Percentiles rank a stretch among this genome's conserved stretches.
These are phyloP conservation scores for Funneliformis mosseae DNA, from an alignment of 192 early-diverging fungal genomes.

Conservation along the genomic window DNA sequence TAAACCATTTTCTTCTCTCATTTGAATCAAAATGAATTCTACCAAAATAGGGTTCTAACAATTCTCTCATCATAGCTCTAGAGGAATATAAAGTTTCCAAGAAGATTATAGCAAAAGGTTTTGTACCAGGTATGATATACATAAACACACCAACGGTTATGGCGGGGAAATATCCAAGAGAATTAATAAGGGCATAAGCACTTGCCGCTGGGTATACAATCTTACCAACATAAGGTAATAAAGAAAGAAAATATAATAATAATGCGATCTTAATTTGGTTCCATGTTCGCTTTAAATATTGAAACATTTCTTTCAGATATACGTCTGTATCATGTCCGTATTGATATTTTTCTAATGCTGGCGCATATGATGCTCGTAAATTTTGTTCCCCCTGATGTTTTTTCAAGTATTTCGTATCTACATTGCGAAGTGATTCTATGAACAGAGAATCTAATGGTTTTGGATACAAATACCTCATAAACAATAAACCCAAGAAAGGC, in stretches of 20 bases:
- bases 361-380: conserved; percentile 43
- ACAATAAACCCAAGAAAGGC: conserved; percentile 55
- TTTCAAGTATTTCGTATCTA: conserved; percentile 45
- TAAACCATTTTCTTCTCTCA: conserved; percentile 59
- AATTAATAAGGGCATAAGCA: conserved; percentile 48
- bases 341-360: conserved; percentile 39
- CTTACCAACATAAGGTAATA: conserved; percentile 55
- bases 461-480: conserved; percentile 62
- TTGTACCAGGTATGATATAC: conserved; percentile 35
- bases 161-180: conserved; percentile 44
- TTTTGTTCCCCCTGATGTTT: conserved; percentile 42
- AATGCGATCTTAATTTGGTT: conserved; percentile 45
- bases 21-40: conserved; percentile 49
- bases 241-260: conserved; percentile 50
- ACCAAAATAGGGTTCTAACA: conserved; percentile 66
- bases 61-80: conserved; percentile 57
- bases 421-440: conserved; percentile 50
- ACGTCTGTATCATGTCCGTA: conserved; percentile 29
- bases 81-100: conserved; percentile 55
- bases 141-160: conserved; percentile 43
- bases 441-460: conserved; percentile 62
- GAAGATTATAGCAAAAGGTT: conserved; percentile 45
- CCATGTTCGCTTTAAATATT: conserved; percentile 50
- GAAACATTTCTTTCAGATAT: conserved; percentile 55
- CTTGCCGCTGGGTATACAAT: conserved; percentile 57